phyloP scores from a whole-genome alignment of 306 rosid species.

The Hippophae rhamnoides region DNA sequence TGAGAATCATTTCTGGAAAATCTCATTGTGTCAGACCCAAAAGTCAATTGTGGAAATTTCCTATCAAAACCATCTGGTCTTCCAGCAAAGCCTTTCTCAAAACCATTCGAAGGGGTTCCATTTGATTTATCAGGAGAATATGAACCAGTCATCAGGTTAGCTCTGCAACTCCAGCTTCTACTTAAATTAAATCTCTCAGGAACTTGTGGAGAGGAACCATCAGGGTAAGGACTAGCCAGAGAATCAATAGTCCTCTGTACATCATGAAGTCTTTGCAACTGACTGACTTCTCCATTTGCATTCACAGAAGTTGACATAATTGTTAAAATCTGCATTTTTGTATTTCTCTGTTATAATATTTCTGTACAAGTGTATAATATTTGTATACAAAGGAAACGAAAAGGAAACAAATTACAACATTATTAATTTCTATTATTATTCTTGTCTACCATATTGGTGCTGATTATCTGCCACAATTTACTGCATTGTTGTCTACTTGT shows the following conservation, averaged over 20 bases:
- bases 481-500: no score
- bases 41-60: slow-evolving; percentile 43
- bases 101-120: slow-evolving; percentile 62
- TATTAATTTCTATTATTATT: no score
- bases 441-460: no score
- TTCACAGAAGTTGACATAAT: slow-evolving; percentile 30
- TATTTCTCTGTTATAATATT: no score
- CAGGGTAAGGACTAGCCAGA: slow-evolving; percentile 31
- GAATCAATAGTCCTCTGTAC: slow-evolving; percentile 28
- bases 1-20: slow-evolving; percentile 60
- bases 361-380: no score
- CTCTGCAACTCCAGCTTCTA: slow-evolving; percentile 84
- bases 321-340: no score
- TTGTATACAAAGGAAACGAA: no score
- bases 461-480: no score
- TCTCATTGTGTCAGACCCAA: slow-evolving; percentile 25
- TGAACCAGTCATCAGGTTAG: slow-evolving; percentile 35
- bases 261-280: slow-evolving; percentile 29
- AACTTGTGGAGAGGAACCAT: slow-evolving; percentile 27
- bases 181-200: slow-evolving; percentile 35
- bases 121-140: slow-evolving; percentile 44
- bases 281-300: slow-evolving; percentile 36
- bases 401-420: no score
- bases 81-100: slow-evolving; percentile 65
- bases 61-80: slow-evolving; percentile 64